Evolutionary conservation across 495 filamentous ascomycete genomes (phyloP), one percentile per base, ranked within the genome.

Genomic region (Cercophora samala): DNA sequence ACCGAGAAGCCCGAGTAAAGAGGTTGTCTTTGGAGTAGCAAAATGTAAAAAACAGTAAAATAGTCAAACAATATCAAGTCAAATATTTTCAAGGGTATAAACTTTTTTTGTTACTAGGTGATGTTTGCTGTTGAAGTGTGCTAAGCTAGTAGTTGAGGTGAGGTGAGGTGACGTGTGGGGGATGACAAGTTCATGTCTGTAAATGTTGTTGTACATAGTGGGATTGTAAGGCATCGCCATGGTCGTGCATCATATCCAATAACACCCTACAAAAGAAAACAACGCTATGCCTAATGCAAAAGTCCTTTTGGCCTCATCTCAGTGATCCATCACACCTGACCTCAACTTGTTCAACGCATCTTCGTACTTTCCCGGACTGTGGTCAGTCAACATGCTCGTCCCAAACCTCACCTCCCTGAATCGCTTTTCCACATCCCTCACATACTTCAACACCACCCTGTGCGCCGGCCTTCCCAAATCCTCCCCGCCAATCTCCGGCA

Each of bases 361-460:
- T 78, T 93, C 90, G 76, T 93, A 93, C 65, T 86, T 78, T 32
- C 84, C 88, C n/a, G 90, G 90, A 69, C 86, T 90, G 75, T 93
- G 90, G 76, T 93, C 90, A 63, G 84, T 81, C 77, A 93, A 79
- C 89, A 91, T 91, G 37, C 88, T 86, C 42, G 84, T 85, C 13
- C 85, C 88, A 76, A 93, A 92, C 59, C 82, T 80, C 64, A 93
- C 78, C 74, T 93, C 90, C 53, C 87, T 81, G 77, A 93, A 92
- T 68, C 83, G 79, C 32, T 79, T 78, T 70, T 91, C 88, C 64
- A 90, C 87, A 72, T 91, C 85, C 66, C 85, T 71, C 25, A 91
- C 80, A 69, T 90, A 89, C 68, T 83, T 84, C 62, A 91, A 71
- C 66, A 91, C 89, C 58, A 90, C 85, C 59, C 87, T 76, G 21